phyloP scores from a whole-genome alignment of 2,329 filamentous ascomycete genomes.

The Chaetomiaceae sp. region DNA sequence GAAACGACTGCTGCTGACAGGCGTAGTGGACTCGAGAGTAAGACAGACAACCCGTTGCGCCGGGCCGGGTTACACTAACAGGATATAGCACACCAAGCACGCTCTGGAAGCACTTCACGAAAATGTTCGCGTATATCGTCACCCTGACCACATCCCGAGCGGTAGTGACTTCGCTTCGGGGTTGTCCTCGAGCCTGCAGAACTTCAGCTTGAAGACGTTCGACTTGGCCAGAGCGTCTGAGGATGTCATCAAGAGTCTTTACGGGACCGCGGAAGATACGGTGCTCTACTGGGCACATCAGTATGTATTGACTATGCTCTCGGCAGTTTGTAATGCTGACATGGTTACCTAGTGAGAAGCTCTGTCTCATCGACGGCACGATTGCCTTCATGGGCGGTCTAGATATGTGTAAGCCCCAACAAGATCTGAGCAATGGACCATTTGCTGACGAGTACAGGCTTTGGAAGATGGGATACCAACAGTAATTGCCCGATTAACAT shows the following conservation, averaged over 20 bases:
- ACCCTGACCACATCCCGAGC: conserved; percentile 81
- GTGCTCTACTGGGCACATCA: conserved; percentile 92
- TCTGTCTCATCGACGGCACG: conserved; percentile 72
- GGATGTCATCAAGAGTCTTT: conserved; percentile 70
- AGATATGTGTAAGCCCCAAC: conserved; percentile 57
- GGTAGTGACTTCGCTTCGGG: conserved; percentile 61
- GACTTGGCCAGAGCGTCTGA: conserved; percentile 58
- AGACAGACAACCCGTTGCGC: background rate
- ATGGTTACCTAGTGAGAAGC: conserved; percentile 60
- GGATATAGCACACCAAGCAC: conserved; percentile 67
- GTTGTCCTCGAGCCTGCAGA: conserved; percentile 55
- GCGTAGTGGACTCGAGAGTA: conserved; percentile 27
- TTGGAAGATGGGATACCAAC: conserved; percentile 83
- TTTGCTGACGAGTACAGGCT: conserved; percentile 42
- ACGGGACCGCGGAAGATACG: conserved; percentile 73
- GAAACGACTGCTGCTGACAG: background rate
- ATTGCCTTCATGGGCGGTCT: conserved; percentile 87
- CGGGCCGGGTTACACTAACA: conserved; percentile 5
- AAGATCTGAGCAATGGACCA: too few relatives aligned
- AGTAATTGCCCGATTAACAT: conserved; percentile 36
- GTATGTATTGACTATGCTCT: background rate
- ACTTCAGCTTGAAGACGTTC: conserved; percentile 43
- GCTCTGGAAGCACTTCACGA: conserved; percentile 68
- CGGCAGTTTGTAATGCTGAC: background rate
- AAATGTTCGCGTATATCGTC: conserved; percentile 83